phyloP scores from a whole-genome alignment of 768 basidiomycete species.

The Russula emetica region DNA sequence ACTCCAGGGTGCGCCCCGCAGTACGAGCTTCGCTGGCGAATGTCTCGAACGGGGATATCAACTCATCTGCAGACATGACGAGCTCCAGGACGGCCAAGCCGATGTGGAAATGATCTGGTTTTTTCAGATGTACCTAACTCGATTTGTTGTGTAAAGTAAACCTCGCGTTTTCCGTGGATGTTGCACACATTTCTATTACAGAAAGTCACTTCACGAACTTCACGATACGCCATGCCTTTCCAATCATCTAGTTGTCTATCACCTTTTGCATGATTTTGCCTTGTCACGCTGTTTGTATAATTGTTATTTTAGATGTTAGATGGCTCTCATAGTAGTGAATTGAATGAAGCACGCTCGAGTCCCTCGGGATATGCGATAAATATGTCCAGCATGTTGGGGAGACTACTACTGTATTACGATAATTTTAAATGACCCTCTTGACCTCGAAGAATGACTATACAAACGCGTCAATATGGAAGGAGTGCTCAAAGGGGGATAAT shows the following conservation, averaged over 20 bases:
- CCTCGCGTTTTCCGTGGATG: constrained; percentile 2
- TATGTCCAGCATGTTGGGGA: constrained; percentile 8
- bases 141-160: constrained; percentile 10
- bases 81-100: constrained; percentile 39
- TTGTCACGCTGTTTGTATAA: constrained; percentile 23
- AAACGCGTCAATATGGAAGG: constrained; percentile 18
- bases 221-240: constrained; percentile 9
- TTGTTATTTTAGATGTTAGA: constrained; percentile 21
- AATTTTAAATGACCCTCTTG: constrained; percentile 71
- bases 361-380: neutral
- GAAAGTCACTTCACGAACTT: neutral
- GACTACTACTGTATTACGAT: constrained; percentile 1
- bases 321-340: neutral
- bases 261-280: constrained; percentile 12
- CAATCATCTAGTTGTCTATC: constrained; percentile 18
- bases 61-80: constrained; percentile 38
- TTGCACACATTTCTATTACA: constrained; percentile 13
- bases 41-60: constrained; percentile 44
- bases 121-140: neutral
- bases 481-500: constrained; percentile 9
- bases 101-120: constrained; percentile 50
- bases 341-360: neutral
- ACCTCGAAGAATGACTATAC: constrained; percentile 84
- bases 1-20: constrained; percentile 33
- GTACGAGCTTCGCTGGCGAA: constrained; percentile 34